Evolutionary conservation across 805 yeast species (phyloP).

Genomic region (Torulaspora gathmanii): DNA sequence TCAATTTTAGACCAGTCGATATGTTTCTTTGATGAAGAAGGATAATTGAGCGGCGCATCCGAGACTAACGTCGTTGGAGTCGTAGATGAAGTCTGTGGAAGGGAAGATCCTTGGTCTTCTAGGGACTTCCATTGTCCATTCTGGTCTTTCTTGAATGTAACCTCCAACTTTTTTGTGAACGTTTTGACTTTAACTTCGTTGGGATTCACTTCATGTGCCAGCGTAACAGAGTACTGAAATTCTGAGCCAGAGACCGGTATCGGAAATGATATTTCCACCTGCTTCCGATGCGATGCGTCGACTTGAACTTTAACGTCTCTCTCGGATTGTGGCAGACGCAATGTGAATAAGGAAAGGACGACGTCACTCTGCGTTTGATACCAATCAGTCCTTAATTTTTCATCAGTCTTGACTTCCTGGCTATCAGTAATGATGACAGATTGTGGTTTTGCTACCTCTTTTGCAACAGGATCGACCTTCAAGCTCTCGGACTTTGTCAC

Average conservation of each 20-base stretch:
- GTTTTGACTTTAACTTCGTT: conserved; percentile 45
- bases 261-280: not conserved
- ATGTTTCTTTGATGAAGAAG: conserved; percentile 57
- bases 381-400: conserved; percentile 53
- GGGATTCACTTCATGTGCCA: conserved; percentile 49
- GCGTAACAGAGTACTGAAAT: conserved; percentile 53
- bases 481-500: not conserved
- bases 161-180: conserved; percentile 70
- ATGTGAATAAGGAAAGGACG: conserved; percentile 66
- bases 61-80: not conserved
- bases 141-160: conserved; percentile 48
- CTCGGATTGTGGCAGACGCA: conserved; percentile 46
- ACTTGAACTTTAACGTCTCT: conserved; percentile 42
- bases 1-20: conserved; percentile 65
- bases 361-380: conserved; percentile 60
- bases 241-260: conserved; percentile 41
- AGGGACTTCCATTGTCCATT: conserved; percentile 52
- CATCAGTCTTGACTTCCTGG: not conserved
- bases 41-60: conserved; percentile 40
- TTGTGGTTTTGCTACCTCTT: not conserved
- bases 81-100: not conserved
- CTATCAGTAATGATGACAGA: not conserved
- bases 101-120: conserved; percentile 15
- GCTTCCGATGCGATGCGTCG: conserved; percentile 20
- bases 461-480: not conserved